Evolutionary conservation across 257 asterid genomes (phyloP), one percentile per base, ranked within the genome.

Genomic region (Mitragyna speciosa): DNA sequence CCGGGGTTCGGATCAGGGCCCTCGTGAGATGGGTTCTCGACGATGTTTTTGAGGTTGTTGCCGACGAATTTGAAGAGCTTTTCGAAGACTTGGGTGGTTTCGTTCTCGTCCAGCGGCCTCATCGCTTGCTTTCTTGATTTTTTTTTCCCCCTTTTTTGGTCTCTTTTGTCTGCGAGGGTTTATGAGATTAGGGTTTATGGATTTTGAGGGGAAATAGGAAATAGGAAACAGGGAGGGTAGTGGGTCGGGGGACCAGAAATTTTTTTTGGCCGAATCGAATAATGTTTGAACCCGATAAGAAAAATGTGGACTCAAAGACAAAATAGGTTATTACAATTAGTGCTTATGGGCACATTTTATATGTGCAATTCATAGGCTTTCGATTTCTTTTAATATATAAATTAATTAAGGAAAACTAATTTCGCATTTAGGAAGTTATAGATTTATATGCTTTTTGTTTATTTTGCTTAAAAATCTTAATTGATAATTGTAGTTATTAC

Each of bases 51-150:
- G 47, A 94, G 90, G 78, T 94, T 94, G 82, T 76, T 89, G 70
- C 97, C 97, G 20, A 90, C 97, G 88, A 93, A 93, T 79, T 94
- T 94, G 94, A 88, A 92, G 20, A 94, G 91, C 87, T 94, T 94
- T 83, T 89, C 87, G 90, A 91, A 94, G 41, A 94, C 97, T 81
- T 75, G 85, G 43, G 97, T 93, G 0, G 98, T 94, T 67, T 94
- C 98, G 11, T 83, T 83, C 90, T 94, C 97, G 89, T 93, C 97
- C 30, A 91, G 91, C 20, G 97, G 91, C 73, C 98, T 89, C 97
- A 92, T 90, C 47, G 68, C 70, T 61, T 11, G 19, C 45, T 19
- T 48, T 26, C 64, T 47, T 12, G 36, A 36, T 36, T 58, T 0
- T 36, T 58, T 0, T 41, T 6, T 22, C 73, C 26, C 14, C 17